Base-by-base conservation (phyloP, 441 rosid species). In the Brassica balearica region DNA sequence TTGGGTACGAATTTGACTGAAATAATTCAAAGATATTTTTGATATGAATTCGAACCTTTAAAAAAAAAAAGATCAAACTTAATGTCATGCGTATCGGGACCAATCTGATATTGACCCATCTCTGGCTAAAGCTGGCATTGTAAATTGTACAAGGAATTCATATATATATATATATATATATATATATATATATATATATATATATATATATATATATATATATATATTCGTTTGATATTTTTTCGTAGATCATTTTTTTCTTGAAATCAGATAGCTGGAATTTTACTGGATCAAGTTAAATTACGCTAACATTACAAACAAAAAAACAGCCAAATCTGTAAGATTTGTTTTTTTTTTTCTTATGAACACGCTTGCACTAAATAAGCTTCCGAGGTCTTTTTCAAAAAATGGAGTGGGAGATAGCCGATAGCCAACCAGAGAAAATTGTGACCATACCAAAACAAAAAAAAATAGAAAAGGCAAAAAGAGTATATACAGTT, bases 1-100 rank as follows among this genome's bases (percentile, higher is more conserved):
- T 11, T 60, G 65, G 25, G 61, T 62, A 62, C 69, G 43, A 62
- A 1, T 62, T 62, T 25, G 76, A 72, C 76, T 62, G 29, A 62
- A 62, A 10, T 63, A 63, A 48, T 63, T 73, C 76, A 61, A 61
- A 61, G 43, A 41, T 70, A 6, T 48, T 51, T 12, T 51, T 51
- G 20, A 59, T 59, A 59, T 59, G 64, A 22, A 22, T 59, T 59
- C 8, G 15, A 60, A 20, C 34, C 34, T 23, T 72, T n/a, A 34
- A 4, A 32, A 32, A 2, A 8, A 32, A 2, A 8, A 22, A 23
- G 34, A 23, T 11, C 7, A 60, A 11, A 71, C 2, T 36, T 72
- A 61, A 72, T 59, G 29, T 25, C 68, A 61, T 61, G 51, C 58
- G 17, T 8, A 61, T 72, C 23, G 59, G 68, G 43, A 60, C 68